These are phyloP conservation scores for Saraca asoca DNA, from an alignment of 331 rosid genomes.

Conservation along the genomic window DNA sequence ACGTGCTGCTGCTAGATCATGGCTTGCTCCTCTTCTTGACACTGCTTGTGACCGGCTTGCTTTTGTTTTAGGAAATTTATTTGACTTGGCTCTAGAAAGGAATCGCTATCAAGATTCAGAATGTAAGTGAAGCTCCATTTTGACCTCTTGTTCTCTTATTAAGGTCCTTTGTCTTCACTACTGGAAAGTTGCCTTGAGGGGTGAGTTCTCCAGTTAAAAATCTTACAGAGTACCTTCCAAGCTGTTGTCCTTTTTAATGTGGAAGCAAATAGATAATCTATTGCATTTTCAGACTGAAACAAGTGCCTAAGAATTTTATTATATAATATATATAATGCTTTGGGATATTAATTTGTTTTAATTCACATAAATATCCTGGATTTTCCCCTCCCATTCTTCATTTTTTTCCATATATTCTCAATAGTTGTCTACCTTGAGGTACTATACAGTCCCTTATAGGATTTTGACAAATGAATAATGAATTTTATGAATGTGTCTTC, in stretches of 20 bases:
- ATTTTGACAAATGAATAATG: neutral
- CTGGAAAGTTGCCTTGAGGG: constrained; percentile 2
- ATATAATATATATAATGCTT: neutral
- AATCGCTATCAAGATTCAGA: constrained; percentile 58
- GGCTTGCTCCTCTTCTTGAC: constrained; percentile 98
- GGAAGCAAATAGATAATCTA: neutral
- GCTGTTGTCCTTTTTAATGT: neutral
- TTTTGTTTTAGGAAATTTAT: constrained; percentile 79
- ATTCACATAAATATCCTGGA: constrained; percentile 1
- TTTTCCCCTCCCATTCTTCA: neutral
- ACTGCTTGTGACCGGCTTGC: constrained; percentile 94
- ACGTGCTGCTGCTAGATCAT: constrained; percentile 87
- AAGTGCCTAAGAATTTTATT: no score
- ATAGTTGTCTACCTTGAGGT: constrained; percentile 6
- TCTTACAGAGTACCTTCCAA: neutral
- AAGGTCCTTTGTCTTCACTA: constrained; percentile 13
- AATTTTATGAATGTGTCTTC: constrained; percentile 7
- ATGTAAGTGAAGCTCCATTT: constrained; percentile 50
- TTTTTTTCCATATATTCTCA: neutral
- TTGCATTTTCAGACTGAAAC: constrained; percentile 8
- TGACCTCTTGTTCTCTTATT: neutral
- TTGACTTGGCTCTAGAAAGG: constrained; percentile 80
- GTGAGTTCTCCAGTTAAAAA: constrained; percentile 25
- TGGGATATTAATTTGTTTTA: constrained; percentile 11
- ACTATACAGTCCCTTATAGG: constrained; percentile 10